Evolutionary conservation across 2,329 filamentous ascomycete genomes (phyloP).

Genomic region (Claviceps pazoutovae): DNA sequence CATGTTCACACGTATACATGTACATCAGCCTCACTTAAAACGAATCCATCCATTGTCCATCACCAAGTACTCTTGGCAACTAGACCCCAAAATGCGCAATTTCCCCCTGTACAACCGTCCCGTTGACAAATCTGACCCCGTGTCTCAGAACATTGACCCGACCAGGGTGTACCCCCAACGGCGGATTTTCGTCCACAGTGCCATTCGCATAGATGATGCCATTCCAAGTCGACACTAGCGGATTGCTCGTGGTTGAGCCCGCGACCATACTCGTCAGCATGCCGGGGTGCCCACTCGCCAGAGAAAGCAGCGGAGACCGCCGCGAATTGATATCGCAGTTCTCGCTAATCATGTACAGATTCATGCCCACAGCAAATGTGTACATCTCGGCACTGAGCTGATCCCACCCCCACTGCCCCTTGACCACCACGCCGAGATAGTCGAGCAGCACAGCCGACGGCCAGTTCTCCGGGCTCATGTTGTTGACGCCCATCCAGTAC

Average conservation of each 20-base stretch:
- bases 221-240: constrained; percentile 11
- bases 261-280: not conserved
- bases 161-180: constrained; percentile 9
- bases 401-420: constrained; percentile 13
- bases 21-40: no score
- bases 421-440: constrained; percentile 18
- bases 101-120: constrained; percentile 9
- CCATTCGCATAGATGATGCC: constrained; percentile 20
- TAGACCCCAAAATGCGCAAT: not conserved
- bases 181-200: constrained; percentile 13
- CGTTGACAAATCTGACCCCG: constrained; percentile 14
- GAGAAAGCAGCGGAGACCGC: constrained; percentile 13
- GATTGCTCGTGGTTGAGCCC: not conserved
- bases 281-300: no score
- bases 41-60: no score
- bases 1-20: no score
- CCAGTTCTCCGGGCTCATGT: constrained; percentile 15
- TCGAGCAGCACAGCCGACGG: constrained; percentile 19
- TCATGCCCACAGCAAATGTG: constrained; percentile 15
- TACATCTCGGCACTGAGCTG: constrained; percentile 19
- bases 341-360: constrained; percentile 20
- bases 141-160: constrained; percentile 11
- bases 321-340: constrained; percentile 14
- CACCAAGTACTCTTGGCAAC: no score
- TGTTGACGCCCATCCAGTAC: constrained; percentile 19